Evolutionary conservation across 2,329 filamentous ascomycete genomes (phyloP).

Genomic region (Nemania serpens): DNA sequence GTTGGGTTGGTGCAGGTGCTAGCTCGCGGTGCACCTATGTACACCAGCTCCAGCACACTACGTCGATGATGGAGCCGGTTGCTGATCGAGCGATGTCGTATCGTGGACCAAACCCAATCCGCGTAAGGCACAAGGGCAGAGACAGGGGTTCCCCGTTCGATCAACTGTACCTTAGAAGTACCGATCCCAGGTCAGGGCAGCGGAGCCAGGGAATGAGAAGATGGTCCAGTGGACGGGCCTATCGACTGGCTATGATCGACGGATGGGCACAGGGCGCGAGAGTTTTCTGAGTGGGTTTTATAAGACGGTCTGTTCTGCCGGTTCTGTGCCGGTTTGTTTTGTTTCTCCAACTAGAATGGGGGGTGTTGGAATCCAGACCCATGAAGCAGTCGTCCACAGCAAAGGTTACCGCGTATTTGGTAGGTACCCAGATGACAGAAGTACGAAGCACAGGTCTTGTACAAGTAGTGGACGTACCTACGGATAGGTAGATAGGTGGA

Average conservation of each 20-base stretch:
- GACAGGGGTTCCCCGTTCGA: slow-evolving; percentile 3
- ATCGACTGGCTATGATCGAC: slow-evolving; percentile 24
- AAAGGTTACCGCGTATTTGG: slow-evolving; percentile 6
- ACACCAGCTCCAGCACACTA: no score
- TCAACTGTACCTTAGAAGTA: slow-evolving; percentile 20
- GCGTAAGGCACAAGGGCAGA: neutral
- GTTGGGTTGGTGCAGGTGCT: neutral
- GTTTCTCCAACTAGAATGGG: slow-evolving; percentile 11
- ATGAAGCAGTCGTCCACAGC: slow-evolving; percentile 3
- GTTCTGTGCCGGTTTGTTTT: slow-evolving; percentile 4
- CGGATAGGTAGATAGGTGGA: no score
- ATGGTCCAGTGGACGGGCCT: slow-evolving; percentile 10
- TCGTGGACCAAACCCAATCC: slow-evolving; percentile 8
- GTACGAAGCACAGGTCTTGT: no score
- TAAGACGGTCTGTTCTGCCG: slow-evolving; percentile 18
- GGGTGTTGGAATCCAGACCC: neutral
- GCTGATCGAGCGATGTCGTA: neutral
- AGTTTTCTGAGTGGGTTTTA: slow-evolving; percentile 5
- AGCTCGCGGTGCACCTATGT: neutral
- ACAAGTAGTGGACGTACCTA: no score
- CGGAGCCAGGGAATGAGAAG: neutral
- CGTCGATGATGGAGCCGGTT: no score
- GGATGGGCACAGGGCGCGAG: slow-evolving; percentile 15
- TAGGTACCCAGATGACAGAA: no score
- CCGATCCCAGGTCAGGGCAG: neutral